Conservation (phyloP, 345 rosid species). For the Psidium friedrichsthalianum region DNA sequence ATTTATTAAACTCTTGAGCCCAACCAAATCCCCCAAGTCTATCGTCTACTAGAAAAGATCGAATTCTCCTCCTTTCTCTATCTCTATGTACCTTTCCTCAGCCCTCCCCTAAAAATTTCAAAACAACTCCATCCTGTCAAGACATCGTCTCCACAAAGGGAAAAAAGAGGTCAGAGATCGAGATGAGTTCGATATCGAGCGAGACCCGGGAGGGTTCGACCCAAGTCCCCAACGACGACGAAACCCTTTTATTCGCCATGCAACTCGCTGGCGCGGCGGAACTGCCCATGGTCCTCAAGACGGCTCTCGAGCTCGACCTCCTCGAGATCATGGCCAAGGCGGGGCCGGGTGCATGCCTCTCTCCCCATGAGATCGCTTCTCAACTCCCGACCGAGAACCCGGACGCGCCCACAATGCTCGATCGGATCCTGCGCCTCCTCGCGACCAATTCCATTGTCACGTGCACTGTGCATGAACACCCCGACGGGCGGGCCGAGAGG, state of each 20-base stretch:
- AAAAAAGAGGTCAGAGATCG: background rate
- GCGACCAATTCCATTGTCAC: conserved; percentile 13
- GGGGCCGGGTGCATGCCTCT: conserved; percentile 7
- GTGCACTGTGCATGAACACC: conserved; percentile 6
- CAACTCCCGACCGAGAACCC: conserved; percentile 23
- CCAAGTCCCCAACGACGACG: conserved; percentile 7
- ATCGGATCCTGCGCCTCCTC: conserved; percentile 24
- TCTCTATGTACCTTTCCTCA: background rate
- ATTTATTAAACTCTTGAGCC: background rate
- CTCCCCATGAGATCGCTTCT: conserved; percentile 16
- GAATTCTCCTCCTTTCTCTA: background rate
- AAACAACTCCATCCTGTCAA: background rate
- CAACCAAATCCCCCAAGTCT: background rate
- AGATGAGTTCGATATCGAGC: background rate
- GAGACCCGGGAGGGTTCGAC: background rate
- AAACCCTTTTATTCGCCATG: conserved; percentile 9
- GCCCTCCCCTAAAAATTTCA: background rate
- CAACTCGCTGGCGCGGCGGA: conserved; percentile 13
- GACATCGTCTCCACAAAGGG: background rate
- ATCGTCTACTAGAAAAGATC: background rate
- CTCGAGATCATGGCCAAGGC: conserved; percentile 24
- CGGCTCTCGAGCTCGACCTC: conserved; percentile 23
- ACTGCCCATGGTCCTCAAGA: conserved; percentile 24
- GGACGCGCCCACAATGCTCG: conserved; percentile 12
- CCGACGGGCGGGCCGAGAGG: conserved; percentile 15